Percentiles rank a stretch among this genome's conserved stretches.
phyloP scores from a whole-genome alignment of 495 filamentous ascomycete genomes.

The Bacidia gigantensis region DNA sequence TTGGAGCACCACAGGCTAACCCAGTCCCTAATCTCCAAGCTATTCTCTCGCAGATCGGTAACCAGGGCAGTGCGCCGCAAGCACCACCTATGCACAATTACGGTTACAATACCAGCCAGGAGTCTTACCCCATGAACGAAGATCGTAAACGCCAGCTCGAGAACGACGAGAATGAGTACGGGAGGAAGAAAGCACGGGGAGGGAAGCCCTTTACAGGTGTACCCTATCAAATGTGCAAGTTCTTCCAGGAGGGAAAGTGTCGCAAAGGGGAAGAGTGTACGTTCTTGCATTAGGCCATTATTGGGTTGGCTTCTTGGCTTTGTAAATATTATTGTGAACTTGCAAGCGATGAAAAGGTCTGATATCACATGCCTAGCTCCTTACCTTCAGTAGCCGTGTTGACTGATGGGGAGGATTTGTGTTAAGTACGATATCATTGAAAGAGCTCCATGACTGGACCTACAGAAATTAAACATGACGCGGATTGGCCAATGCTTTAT shows the following conservation, averaged over 20 bases:
- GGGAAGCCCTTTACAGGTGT: conserved; percentile 10
- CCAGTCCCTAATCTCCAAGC: conserved; percentile 13
- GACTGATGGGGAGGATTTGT: no score
- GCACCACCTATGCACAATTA: conserved; percentile 14
- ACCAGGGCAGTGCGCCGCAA: conserved; percentile 10
- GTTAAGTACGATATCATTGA: no score
- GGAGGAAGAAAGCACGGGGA: conserved; percentile 14
- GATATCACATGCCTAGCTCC: no score
- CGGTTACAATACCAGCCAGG: conserved; percentile 8
- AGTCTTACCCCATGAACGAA: conserved; percentile 11
- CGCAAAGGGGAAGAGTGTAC: conserved; percentile 76
- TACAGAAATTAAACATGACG: no score
- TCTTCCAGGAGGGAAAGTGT: conserved; percentile 67
- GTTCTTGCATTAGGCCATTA: conserved; percentile 43
- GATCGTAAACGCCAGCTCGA: conserved; percentile 20
- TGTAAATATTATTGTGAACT: no score
- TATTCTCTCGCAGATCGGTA: conserved; percentile 15
- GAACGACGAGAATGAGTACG: conserved; percentile 16
- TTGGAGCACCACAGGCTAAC: conserved; percentile 4
- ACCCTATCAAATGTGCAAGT: conserved; percentile 48
- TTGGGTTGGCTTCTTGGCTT: background rate
- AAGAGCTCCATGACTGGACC: no score
- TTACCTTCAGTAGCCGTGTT: no score
- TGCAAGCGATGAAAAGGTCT: no score
- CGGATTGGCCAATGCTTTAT: no score